A percentile compares a stretch with the other conserved stretches of the same genome.
Evolutionary conservation across 768 basidiomycete species (phyloP).

Genomic region (Erythrobasidium yunnanense): DNA sequence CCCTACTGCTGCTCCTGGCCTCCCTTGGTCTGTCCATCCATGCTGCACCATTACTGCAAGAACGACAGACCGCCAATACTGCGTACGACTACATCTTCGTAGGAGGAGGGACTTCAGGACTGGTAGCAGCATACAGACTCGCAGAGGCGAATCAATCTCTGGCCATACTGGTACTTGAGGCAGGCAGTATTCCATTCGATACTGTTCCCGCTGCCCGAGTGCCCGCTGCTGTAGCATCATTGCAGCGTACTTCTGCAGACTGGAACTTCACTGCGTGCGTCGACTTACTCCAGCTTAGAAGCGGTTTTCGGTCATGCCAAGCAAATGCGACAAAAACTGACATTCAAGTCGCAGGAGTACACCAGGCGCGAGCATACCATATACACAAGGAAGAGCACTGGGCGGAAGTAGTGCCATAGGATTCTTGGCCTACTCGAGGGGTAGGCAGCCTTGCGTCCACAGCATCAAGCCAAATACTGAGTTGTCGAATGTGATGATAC

Average conservation of each 20-base stretch:
- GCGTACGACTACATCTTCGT: neutral
- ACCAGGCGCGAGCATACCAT: neutral
- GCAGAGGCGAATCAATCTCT: neutral
- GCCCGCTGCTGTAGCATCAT: neutral
- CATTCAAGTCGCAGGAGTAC: neutral
- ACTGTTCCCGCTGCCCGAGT: neutral
- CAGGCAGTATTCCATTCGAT: neutral
- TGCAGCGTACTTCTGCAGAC: neutral
- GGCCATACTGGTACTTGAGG: neutral
- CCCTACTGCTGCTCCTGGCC: too few species aligned
- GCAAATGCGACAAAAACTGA: too few species aligned
- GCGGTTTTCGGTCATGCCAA: too few species aligned
- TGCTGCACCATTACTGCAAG: too few species aligned
- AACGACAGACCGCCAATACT: too few species aligned
- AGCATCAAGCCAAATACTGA: too few species aligned
- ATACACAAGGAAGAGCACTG: neutral
- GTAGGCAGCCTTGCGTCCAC: too few species aligned
- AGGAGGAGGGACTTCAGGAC: neutral
- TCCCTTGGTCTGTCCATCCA: too few species aligned
- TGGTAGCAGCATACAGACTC: neutral
- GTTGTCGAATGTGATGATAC: neutral
- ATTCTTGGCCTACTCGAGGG: neutral
- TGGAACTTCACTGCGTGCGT: neutral
- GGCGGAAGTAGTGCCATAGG: neutral
- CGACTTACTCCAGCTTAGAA: too few species aligned